phyloP scores from a whole-genome alignment of 257 asterid species.

The Capsicum baccatum region DNA sequence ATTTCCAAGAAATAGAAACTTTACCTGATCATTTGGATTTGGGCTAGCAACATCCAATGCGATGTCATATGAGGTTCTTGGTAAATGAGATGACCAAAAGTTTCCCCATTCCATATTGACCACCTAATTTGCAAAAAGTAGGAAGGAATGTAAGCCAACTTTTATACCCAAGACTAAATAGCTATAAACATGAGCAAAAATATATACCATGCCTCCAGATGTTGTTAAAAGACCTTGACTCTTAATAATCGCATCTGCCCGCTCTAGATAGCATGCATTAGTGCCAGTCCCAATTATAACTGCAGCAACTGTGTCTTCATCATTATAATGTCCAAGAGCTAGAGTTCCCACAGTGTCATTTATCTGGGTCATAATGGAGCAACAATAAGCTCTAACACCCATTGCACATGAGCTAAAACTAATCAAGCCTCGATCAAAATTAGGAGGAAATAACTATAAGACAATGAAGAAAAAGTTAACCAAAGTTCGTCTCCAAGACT shows the following conservation, averaged over 20 bases:
- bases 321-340: conserved; percentile 79
- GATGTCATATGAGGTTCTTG: conserved; percentile 73
- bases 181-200: not conserved
- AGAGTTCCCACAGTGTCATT: conserved; percentile 89
- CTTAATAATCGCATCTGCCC: conserved; percentile 82
- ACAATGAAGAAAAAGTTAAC: not conserved
- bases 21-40: conserved; percentile 84
- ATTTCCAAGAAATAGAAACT: not conserved
- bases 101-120: conserved; percentile 98
- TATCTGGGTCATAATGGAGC: conserved; percentile 48
- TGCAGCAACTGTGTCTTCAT: conserved; percentile 85
- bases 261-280: conserved; percentile 94
- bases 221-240: conserved; percentile 78
- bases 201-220: conserved; percentile 73
- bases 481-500: not conserved
- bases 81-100: conserved; percentile 92
- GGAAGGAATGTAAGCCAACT: not conserved
- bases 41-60: conserved; percentile 83
- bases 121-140: conserved; percentile 51
- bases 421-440: not conserved
- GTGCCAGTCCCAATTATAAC: conserved; percentile 91
- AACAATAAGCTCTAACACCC: conserved; percentile 6
- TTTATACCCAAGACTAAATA: not conserved
- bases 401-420: conserved; percentile 10
- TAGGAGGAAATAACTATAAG: not conserved